Conservation (phyloP, 2,329 filamentous ascomycete species). For the Sodiomyces alkalinus region DNA sequence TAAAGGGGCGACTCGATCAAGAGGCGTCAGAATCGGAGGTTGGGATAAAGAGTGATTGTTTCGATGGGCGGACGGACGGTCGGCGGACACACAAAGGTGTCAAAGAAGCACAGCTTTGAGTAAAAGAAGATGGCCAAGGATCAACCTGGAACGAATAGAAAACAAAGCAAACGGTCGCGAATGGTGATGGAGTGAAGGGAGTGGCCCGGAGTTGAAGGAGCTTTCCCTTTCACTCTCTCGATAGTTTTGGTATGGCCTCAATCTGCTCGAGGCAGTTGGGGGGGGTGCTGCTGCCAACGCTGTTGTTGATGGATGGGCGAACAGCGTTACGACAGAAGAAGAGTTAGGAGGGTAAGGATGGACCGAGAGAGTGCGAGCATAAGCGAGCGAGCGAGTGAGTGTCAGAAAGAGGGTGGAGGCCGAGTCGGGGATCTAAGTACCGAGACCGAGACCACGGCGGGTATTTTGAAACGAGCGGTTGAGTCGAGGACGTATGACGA, state of each 20-base stretch:
- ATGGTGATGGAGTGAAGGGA: neutral
- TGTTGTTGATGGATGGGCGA: no score
- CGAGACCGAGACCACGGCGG: no score
- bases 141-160: slow-evolving; percentile 41
- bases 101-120: slow-evolving; percentile 10
- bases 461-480: no score
- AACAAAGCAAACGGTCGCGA: slow-evolving; percentile 5
- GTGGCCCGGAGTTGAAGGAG: neutral
- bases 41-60: slow-evolving; percentile 3
- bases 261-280: neutral
- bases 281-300: no score
- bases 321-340: slow-evolving; percentile 1
- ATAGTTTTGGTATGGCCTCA: no score
- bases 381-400: no score
- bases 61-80: slow-evolving; percentile 3
- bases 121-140: slow-evolving; percentile 32
- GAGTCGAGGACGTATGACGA: no score
- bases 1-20: slow-evolving; percentile 2
- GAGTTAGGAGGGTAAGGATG: no score
- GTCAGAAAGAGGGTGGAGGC: no score
- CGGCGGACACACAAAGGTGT: slow-evolving; percentile 1
- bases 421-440: no score
- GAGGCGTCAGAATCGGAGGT: neutral
- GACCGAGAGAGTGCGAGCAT: no score
- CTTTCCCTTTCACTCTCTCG: slow-evolving; percentile 1